phyloP scores from a whole-genome alignment of 192 early-diverging fungal genomes.

The Linnemannia hyalina region DNA sequence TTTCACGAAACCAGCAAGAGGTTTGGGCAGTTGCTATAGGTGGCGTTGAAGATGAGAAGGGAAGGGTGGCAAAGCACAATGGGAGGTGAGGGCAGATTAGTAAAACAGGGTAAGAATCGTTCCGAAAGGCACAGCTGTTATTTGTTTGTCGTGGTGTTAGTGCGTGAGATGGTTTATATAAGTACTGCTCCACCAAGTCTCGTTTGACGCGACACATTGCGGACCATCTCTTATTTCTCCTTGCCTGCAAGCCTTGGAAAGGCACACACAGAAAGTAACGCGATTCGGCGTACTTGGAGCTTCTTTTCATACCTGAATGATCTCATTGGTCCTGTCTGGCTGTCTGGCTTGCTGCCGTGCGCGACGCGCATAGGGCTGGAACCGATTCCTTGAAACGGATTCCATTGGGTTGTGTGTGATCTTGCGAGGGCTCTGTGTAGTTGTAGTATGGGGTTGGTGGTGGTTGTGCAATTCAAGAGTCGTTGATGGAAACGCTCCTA shows the following conservation, averaged over 20 bases:
- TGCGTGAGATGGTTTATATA: background rate
- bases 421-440: background rate
- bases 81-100: background rate
- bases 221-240: background rate
- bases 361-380: constrained; percentile 25
- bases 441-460: background rate
- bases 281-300: too few species aligned
- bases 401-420: constrained; percentile 14
- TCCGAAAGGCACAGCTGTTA: background rate
- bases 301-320: background rate
- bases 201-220: background rate
- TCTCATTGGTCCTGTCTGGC: background rate
- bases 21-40: constrained; percentile 21
- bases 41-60: too few species aligned
- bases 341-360: background rate
- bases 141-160: background rate
- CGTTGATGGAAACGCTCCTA: background rate
- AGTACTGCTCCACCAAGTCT: background rate
- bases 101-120: background rate
- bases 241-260: background rate
- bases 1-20: constrained; percentile 27
- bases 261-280: background rate
- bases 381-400: constrained; percentile 5
- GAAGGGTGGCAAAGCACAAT: background rate
- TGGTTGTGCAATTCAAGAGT: background rate